Evolutionary conservation across 495 filamentous ascomycete genomes (phyloP), one percentile per base, ranked within the genome.

Genomic region (Penicillium angulare): DNA sequence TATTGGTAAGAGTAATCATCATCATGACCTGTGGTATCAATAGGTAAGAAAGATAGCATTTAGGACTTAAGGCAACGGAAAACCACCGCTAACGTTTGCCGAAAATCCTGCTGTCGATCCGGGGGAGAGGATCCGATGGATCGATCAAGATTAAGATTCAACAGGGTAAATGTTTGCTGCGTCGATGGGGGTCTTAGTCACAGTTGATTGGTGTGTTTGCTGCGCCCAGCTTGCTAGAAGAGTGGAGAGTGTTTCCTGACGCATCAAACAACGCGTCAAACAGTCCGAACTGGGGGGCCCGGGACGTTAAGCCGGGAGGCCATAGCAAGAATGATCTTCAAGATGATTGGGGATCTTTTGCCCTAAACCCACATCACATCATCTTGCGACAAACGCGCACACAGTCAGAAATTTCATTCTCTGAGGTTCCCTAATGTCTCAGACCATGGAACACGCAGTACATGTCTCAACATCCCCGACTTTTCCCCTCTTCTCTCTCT

Each of bases 131-230:
- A 46, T 49, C 41, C 55, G 52, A 24, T 47, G 48, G 41, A 41
- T 41, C 33, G 40, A 55, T 57, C 46, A 53, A 52, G 54, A 47
- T 56, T 41, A 54, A 57, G 49, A 47, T 36, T 27, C 42, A 41
- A 24, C 16, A 34, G 16, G 27, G 23, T 5, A 43, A 57, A 60
- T 67, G 64, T 65, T 67, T 67, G 64, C 47, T 51, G 1, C 8
- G 27, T 31, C 27, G 8, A 31, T n/a, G n/a, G 36, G n/a, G 16
- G 18, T 17, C 31, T 38, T 35, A 45, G 56, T 48, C 56, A 18
- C 52, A 36, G 35, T 42, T 52, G 53, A 66, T 66, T 66, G 60
- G 59, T 55, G 47, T 63, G 49, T 49, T 44, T 56, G 50, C 52
- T 53, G 55, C 55, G 51, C 21, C 53, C n/a, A 38, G 18, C 13